A percentile compares a stretch with the other conserved stretches of the same genome.
Conservation (phyloP, 495 filamentous ascomycete species). For the Penicillium goetzii region DNA sequence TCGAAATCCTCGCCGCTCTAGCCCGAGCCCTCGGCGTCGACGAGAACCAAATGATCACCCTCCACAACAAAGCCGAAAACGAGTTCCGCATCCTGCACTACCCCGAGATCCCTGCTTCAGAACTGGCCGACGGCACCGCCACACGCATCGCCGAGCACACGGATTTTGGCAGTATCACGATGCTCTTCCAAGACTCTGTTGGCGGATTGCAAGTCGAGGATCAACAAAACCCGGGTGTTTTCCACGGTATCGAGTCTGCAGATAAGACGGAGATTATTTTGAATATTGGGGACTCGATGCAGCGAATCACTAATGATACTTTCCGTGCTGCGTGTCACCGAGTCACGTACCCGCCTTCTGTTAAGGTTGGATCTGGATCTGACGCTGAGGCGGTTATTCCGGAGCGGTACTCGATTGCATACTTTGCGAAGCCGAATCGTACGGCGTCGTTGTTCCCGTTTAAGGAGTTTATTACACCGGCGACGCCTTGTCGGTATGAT, state of each 20-base stretch:
- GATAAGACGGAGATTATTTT: constrained; percentile 60
- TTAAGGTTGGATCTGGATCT: constrained; percentile 15
- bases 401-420: constrained; percentile 39
- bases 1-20: constrained; percentile 46
- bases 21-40: constrained; percentile 50
- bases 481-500: constrained; percentile 32
- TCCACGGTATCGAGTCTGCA: constrained; percentile 47
- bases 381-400: constrained; percentile 24
- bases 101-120: constrained; percentile 29
- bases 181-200: constrained; percentile 52
- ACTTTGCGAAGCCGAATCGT: constrained; percentile 39
- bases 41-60: constrained; percentile 48
- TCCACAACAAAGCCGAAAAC: constrained; percentile 55
- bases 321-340: constrained; percentile 41
- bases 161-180: constrained; percentile 52
- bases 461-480: constrained; percentile 24
- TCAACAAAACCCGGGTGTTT: constrained; percentile 37
- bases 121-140: constrained; percentile 27
- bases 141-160: constrained; percentile 48
- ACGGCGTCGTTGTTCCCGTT: constrained; percentile 27
- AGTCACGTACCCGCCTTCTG: constrained; percentile 30
- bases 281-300: constrained; percentile 68
- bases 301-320: constrained; percentile 62
- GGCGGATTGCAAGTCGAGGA: constrained; percentile 53
- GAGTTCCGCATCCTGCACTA: constrained; percentile 52